These are phyloP conservation scores for Coelastrella sp. DNA, from an alignment of 139 green algal species.

Conservation along the genomic window DNA sequence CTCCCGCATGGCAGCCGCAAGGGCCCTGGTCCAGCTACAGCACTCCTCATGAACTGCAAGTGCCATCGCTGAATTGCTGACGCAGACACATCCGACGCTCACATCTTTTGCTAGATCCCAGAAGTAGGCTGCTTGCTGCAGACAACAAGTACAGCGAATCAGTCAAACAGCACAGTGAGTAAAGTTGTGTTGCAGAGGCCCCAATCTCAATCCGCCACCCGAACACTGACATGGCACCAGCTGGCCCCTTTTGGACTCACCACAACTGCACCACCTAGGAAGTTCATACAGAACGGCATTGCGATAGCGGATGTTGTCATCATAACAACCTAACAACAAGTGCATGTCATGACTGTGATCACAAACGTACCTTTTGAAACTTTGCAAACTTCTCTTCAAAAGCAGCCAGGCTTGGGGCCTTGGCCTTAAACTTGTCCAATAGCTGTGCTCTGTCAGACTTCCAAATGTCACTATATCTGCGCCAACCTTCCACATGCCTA, in stretches of 20 bases:
- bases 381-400: slow-evolving; percentile 86
- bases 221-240: no score
- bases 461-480: slow-evolving; percentile 79
- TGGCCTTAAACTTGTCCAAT: slow-evolving; percentile 88
- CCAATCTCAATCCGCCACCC: no score
- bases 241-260: no score
- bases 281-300: no score
- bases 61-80: slow-evolving; percentile 72
- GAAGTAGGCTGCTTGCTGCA: slow-evolving; percentile 47
- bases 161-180: not conserved
- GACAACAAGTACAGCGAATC: not conserved
- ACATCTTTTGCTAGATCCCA: slow-evolving; percentile 63
- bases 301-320: no score
- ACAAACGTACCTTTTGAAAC: slow-evolving; percentile 74
- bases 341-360: no score
- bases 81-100: slow-evolving; percentile 78
- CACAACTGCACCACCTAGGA: no score
- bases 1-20: slow-evolving; percentile 76
- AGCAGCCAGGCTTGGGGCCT: slow-evolving; percentile 59
- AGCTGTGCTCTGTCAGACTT: slow-evolving; percentile 83
- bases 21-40: slow-evolving; percentile 76
- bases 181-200: no score
- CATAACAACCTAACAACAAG: no score
- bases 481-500: slow-evolving; percentile 83
- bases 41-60: slow-evolving; percentile 79